Evolutionary conservation across 441 rosid species (phyloP).

Genomic region (Arabidopsis lyrata): DNA sequence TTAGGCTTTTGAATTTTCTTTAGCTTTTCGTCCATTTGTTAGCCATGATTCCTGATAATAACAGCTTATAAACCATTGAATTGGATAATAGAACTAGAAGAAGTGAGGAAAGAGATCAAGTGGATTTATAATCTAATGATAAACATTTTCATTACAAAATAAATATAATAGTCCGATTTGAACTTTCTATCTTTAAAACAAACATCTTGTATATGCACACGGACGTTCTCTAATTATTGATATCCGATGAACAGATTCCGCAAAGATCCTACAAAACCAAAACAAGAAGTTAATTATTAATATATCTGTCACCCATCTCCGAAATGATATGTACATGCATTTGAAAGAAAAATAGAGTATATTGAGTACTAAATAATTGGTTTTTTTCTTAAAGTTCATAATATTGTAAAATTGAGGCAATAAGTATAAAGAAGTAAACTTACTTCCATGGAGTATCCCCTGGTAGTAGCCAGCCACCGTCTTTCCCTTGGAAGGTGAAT

Average conservation of each 20-base stretch:
- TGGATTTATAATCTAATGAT: background rate
- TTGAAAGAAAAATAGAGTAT: background rate
- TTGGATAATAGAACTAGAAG: background rate
- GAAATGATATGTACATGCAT: background rate
- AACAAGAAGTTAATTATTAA: background rate
- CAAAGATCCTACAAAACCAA: conserved; percentile 42
- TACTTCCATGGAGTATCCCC: conserved; percentile 64
- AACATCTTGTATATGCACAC: conserved; percentile 36
- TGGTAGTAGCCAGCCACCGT: conserved; percentile 64
- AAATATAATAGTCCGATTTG: background rate
- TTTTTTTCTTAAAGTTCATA: background rate
- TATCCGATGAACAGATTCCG: conserved; percentile 43
- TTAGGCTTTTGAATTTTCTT: background rate
- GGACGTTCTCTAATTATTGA: conserved; percentile 26
- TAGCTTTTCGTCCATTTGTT: background rate
- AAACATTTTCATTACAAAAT: conserved; percentile 29
- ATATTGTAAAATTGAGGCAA: background rate
- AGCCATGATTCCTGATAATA: conserved; percentile 4
- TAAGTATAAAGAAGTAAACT: conserved; percentile 5
- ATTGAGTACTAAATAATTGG: too few relatives aligned
- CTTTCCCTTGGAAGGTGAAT: conserved; percentile 56
- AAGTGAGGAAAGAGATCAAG: background rate
- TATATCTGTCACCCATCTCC: background rate
- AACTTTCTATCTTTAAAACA: conserved; percentile 20
- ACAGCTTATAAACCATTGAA: conserved; percentile 7